A percentile compares a stretch with the other conserved stretches of the same genome.
Conservation (phyloP, 2,329 filamentous ascomycete genomes). For the Zymoseptoria crescenta region DNA sequence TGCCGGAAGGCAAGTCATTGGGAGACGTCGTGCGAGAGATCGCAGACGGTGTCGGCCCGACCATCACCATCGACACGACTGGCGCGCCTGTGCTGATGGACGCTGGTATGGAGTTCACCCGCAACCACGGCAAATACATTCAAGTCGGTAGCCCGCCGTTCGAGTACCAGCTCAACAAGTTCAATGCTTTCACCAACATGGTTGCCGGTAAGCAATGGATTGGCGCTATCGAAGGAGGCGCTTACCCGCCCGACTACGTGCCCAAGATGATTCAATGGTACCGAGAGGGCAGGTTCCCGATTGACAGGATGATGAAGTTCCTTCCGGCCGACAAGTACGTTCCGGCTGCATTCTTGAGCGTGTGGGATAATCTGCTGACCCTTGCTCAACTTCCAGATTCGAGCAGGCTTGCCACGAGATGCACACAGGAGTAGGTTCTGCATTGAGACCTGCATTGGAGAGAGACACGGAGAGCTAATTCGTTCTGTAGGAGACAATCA, state of each 20-base stretch:
- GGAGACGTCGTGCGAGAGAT: constrained; percentile 31
- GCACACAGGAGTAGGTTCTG: not conserved
- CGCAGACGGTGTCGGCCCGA: constrained; percentile 35
- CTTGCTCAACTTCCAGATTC: not conserved
- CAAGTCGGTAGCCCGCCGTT: constrained; percentile 44
- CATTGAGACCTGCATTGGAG: not conserved
- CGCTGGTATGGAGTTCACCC: constrained; percentile 36
- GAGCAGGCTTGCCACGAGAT: not conserved
- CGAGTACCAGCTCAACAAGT: constrained; percentile 32
- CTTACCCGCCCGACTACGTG: constrained; percentile 36
- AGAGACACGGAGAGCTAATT: no score
- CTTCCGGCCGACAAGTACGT: constrained; percentile 38
- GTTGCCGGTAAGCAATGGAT: constrained; percentile 41
- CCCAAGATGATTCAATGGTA: constrained; percentile 46
- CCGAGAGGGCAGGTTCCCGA: constrained; percentile 39
- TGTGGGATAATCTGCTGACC: constrained; percentile 1
- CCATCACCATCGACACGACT: constrained; percentile 45
- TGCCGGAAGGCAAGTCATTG: constrained; percentile 28
- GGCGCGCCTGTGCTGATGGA: constrained; percentile 38
- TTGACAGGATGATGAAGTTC: constrained; percentile 40
- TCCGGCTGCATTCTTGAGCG: constrained; percentile 32
- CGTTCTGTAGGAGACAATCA: constrained; percentile 27
- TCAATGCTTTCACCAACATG: constrained; percentile 43
- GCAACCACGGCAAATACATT: constrained; percentile 42
- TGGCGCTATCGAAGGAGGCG: constrained; percentile 43